phyloP scores from a whole-genome alignment of 345 rosid species.

The Rhizophora apiculata region DNA sequence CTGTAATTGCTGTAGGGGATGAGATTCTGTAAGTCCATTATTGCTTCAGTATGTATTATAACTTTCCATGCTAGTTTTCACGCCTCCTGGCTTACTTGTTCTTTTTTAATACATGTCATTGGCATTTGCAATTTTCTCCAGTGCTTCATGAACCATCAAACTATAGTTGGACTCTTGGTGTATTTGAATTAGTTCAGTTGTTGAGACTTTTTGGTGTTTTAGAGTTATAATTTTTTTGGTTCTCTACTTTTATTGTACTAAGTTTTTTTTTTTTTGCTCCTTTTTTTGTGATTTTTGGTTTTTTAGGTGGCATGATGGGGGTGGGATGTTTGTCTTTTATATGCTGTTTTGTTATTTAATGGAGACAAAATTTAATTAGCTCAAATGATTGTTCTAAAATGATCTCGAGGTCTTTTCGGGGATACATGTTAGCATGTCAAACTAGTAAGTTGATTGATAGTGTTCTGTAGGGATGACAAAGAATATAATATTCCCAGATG shows the following conservation, averaged over 20 bases:
- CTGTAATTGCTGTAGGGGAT: constrained; percentile 84
- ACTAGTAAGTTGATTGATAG: background rate
- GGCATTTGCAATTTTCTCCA: background rate
- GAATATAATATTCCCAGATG: background rate
- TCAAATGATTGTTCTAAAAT: background rate
- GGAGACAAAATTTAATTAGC: background rate
- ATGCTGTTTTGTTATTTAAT: background rate
- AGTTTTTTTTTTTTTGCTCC: background rate
- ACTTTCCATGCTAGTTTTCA: constrained; percentile 11
- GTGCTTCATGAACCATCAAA: background rate
- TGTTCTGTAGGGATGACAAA: background rate
- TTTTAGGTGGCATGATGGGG: too few species aligned
- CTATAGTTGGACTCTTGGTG: background rate
- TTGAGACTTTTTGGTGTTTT: background rate
- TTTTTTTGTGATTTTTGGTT: background rate
- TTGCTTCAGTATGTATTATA: constrained; percentile 19
- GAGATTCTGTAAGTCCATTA: constrained; percentile 92
- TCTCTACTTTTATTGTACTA: background rate
- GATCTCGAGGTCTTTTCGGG: background rate
- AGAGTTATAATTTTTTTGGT: background rate
- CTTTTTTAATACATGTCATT: background rate
- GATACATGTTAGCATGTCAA: background rate
- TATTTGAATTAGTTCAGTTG: background rate
- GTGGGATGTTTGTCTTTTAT: too few species aligned
- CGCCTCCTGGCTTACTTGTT: background rate